Evolutionary conservation across 768 basidiomycete genomes (phyloP), one percentile per base, ranked within the genome.

Genomic region (Ramaria sp.): DNA sequence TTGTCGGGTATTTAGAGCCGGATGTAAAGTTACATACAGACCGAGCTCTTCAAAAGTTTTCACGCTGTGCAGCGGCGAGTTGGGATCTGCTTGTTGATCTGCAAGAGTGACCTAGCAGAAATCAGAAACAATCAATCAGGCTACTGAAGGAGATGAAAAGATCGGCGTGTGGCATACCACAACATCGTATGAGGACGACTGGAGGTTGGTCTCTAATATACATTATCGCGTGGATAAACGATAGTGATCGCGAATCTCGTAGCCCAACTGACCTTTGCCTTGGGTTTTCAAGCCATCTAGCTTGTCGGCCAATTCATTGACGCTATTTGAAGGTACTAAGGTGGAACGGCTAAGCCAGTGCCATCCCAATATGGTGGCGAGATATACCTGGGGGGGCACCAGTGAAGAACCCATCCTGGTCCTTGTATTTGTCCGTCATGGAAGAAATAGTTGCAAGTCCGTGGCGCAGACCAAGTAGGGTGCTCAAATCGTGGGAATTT

Each of bases 11-110:
- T 41, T 2, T 20, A 13, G 0, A 36, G 18, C 22, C 34, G 47
- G n/a, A 32, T 37, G 22, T 41, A 24, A 10, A 27, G 22, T 12
- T 5, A 77, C 91, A 62, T 36, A 97, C 93, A 99, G 69, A 57
- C 94, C 94, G 43, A 99, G 81, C 60, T 97, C 88, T 66, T 99
- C 93, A 59, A 99, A 99, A 0, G 87, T 83, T 67, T 97, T 95
- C 27, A 79, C 87, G 53, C 92, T 95, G 69, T 78, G 95, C 15
- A 99, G 70, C 3, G 95, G 96, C n/a, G 95, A 98, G 65, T 95
- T 85, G 38, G 92, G 88, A 64, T 99, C 90, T 27, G 78, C 82
- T 70, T 98, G 96, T 65, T 95, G 90, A 70, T 98, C 94, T 48
- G 93, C 93, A 56, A 98, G 78, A 18, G 93, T 98, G 59, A 99